Conservation (phyloP, 2,329 filamentous ascomycete genomes). For the Colletotrichum graminicola region DNA sequence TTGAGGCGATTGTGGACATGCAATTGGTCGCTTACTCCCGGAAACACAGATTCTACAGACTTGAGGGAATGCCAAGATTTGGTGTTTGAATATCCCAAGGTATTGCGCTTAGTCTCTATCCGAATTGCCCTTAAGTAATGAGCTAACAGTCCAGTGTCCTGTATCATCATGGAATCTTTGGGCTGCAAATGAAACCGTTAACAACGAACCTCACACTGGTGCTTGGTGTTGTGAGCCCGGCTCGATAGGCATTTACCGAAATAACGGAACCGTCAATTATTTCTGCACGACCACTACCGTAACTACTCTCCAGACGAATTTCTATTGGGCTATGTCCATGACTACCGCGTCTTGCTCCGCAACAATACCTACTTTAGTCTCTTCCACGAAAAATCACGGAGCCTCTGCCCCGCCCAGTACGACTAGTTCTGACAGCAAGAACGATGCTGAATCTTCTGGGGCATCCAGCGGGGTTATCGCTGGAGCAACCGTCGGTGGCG, state of each 20-base stretch:
- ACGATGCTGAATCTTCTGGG: background rate
- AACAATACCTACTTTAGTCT: background rate
- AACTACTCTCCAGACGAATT: background rate
- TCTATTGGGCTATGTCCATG: background rate
- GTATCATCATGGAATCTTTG: conserved; percentile 8
- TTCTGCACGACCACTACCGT: background rate
- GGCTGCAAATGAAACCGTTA: background rate
- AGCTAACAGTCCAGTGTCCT: conserved; percentile 5
- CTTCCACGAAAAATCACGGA: background rate
- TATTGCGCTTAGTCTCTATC: background rate
- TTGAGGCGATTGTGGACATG: too few species aligned
- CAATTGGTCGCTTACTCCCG: background rate
- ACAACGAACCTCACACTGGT: background rate
- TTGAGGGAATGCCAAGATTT: background rate
- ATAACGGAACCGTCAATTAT: conserved; percentile 11
- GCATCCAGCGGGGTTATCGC: background rate
- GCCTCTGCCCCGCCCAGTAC: background rate
- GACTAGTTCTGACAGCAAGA: background rate
- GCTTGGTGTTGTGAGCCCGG: conserved; percentile 13
- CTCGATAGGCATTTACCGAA: background rate
- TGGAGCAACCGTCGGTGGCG: background rate
- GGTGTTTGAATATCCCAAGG: conserved; percentile 6
- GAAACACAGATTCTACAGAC: background rate
- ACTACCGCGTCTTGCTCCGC: background rate
- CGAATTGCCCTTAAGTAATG: background rate